Conservation (phyloP, 2,329 filamentous ascomycete species). For the Septoria petroselini region DNA sequence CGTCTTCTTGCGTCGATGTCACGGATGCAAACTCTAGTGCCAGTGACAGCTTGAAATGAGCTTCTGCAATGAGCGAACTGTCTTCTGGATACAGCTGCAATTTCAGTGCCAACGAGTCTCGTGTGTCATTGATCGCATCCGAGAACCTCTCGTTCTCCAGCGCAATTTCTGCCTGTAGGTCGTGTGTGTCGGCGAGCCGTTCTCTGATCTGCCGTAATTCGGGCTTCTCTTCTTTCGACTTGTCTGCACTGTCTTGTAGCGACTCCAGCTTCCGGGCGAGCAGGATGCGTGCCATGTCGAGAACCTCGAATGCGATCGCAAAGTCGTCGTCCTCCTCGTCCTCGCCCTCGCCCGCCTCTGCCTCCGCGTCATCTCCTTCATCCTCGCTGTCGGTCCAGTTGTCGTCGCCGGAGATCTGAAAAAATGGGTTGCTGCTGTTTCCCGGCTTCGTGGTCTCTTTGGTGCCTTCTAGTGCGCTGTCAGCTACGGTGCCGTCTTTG, state of each 20-base stretch:
- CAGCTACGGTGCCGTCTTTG: constrained; percentile 42
- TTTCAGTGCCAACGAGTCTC: constrained; percentile 74
- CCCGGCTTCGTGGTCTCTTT: constrained; percentile 40
- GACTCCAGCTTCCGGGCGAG: constrained; percentile 56
- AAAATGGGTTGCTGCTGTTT: constrained; percentile 68
- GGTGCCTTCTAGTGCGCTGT: constrained; percentile 46
- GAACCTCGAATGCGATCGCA: constrained; percentile 60
- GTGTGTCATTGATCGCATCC: constrained; percentile 81
- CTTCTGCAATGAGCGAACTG: constrained; percentile 84
- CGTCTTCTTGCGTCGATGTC: constrained; percentile 53
- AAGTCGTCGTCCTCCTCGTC: constrained; percentile 57
- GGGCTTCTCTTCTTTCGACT: constrained; percentile 34
- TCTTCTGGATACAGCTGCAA: constrained; percentile 74
- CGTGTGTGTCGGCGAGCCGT: constrained; percentile 86
- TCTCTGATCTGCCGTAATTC: constrained; percentile 67
- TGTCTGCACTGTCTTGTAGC: constrained; percentile 48
- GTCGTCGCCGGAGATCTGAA: constrained; percentile 92
- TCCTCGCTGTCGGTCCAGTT: constrained; percentile 80
- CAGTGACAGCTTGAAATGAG: constrained; percentile 92
- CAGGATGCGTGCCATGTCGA: constrained; percentile 61
- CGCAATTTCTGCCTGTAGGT: constrained; percentile 93
- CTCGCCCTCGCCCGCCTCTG: constrained; percentile 46
- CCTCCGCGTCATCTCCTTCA: constrained; percentile 47
- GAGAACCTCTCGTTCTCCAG: constrained; percentile 91
- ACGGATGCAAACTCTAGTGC: constrained; percentile 91